A percentile compares a stretch with the other conserved stretches of the same genome.
Evolutionary conservation across 164 flowering plant species (phyloP).

Genomic region (Nymphaea thermarum): DNA sequence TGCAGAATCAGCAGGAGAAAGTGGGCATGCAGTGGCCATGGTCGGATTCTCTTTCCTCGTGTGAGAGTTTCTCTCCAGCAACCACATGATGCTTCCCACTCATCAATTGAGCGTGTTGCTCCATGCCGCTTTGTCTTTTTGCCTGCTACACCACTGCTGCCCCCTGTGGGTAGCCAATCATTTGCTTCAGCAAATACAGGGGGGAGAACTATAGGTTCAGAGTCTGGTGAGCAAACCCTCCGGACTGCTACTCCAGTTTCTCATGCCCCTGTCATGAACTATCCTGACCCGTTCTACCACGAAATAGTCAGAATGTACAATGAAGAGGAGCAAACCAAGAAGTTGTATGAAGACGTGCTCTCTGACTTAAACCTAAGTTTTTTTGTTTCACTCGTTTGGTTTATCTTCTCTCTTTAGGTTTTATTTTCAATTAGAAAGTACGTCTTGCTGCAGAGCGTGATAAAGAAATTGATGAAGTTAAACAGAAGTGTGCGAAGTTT

Average conservation of each 20-base stretch:
- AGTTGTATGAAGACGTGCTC: conserved; percentile 46
- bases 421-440: conserved; percentile 29
- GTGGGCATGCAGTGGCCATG: neutral
- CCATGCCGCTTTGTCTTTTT: neutral
- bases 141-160: conserved; percentile 3
- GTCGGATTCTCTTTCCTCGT: neutral
- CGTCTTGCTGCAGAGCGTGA: conserved; percentile 42
- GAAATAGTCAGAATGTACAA: conserved; percentile 39
- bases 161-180: neutral
- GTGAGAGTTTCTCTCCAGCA: neutral
- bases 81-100: neutral
- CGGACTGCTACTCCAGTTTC: conserved; percentile 9
- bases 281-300: conserved; percentile 45
- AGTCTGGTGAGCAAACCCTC: conserved; percentile 10
- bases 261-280: conserved; percentile 7
- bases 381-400: neutral
- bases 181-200: conserved; percentile 1
- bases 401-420: neutral
- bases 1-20: neutral
- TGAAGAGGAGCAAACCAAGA: conserved; percentile 29
- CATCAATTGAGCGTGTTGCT: neutral
- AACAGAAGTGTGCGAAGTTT: conserved; percentile 34
- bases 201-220: conserved; percentile 4
- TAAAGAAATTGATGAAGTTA: conserved; percentile 63
- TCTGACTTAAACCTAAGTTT: conserved; percentile 8